Evolutionary conservation across 2,329 filamentous ascomycete genomes (phyloP), one percentile per base, ranked within the genome.

Genomic region (Stenocarpella maydis): DNA sequence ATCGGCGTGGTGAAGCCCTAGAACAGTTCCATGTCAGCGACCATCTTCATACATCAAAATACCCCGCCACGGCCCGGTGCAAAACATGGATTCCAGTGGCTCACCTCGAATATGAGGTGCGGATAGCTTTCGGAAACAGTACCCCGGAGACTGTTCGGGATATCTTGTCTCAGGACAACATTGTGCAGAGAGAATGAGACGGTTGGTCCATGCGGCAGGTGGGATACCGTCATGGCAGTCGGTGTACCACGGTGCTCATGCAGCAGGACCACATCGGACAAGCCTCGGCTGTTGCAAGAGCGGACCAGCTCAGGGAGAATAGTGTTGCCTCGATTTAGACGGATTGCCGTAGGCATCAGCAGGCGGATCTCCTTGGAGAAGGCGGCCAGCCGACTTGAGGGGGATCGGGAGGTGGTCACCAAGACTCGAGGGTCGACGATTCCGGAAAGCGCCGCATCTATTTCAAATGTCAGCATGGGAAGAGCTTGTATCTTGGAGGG

Each of bases 241-340:
- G 96, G 96, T 1, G 92, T 95, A 75, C 95, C 95, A 78, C 96
- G 89, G 80, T 98, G 95, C 77, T 98, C 96, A 78, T 98, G 95
- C 1, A 97, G 86, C 2, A 98, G 85, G 24, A 98, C 84, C 73
- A 99, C 87, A 77, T 99, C 96, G 54, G 90, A 92, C 26, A 98
- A 85, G 2, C 93, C 92, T 17, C 92, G 91, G 52, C 91, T 87
- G 76, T 95, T 91, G 24, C 94, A 94, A 68, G 92, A 95, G 58
- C 88, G 85, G 31, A 97, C 92, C 2, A 99, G 86, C 75, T 97
- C 95, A 3, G 92, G 92, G 10, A 98, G 84, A 71, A 98, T 90
- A 37, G 97, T 85, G 73, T 96, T 98, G 77, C 96, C 96, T 79
- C 96, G 90, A 79, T 99, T 99, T 66, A 98, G 82, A 12, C 95